Evolutionary conservation across 192 early-diverging fungal genomes (phyloP).

Genomic region (Thoreauomyces humboldtii): DNA sequence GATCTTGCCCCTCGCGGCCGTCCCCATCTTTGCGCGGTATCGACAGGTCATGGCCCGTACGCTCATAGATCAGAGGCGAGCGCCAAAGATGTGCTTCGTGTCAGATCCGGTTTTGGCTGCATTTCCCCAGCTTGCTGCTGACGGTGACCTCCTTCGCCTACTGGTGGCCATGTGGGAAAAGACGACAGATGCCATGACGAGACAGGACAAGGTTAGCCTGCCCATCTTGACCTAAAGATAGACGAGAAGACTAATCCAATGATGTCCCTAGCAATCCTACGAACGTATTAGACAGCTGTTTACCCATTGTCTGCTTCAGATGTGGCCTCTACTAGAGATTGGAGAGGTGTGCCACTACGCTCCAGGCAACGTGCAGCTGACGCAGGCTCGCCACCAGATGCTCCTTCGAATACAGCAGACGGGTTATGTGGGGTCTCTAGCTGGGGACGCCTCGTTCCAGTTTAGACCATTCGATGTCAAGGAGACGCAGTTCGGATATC

Average conservation of each 20-base stretch:
- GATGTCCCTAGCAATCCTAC: conserved; percentile 3
- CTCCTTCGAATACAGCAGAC: background rate
- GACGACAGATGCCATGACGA: conserved; percentile 21
- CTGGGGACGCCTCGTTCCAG: no score
- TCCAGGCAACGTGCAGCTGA: conserved; percentile 33
- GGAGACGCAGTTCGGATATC: no score
- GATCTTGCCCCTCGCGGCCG: conserved; percentile 33
- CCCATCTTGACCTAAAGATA: no score
- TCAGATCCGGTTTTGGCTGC: conserved; percentile 37
- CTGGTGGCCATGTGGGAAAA: conserved; percentile 42
- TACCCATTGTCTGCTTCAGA: conserved; percentile 25
- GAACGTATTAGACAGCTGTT: conserved; percentile 8
- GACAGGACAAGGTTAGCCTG: background rate
- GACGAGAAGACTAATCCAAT: no score
- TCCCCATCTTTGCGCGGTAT: conserved; percentile 42
- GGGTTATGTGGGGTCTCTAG: background rate
- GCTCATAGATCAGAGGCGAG: conserved; percentile 22
- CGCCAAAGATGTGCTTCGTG: background rate
- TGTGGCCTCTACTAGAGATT: conserved; percentile 45
- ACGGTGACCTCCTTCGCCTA: conserved; percentile 41
- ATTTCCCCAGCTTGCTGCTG: conserved; percentile 38
- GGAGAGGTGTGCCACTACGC: conserved; percentile 36
- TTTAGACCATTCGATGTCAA: no score
- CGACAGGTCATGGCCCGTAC: conserved; percentile 42
- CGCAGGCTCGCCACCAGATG: background rate